Base-by-base conservation (phyloP, 768 basidiomycete genomes). In the Lactarius sanguifluus region DNA sequence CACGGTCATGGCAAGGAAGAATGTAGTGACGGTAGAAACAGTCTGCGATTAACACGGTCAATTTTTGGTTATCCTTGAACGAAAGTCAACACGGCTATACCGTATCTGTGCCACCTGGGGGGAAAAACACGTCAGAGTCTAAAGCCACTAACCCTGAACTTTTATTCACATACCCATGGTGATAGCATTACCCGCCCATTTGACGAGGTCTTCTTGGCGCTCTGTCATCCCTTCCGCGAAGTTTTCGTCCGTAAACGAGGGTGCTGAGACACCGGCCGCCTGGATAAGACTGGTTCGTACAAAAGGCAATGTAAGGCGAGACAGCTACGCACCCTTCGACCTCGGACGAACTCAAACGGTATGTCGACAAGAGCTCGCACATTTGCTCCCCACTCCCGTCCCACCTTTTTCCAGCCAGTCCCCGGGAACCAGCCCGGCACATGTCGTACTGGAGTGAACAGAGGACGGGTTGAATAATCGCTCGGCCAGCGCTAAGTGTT, bases 391-490 rank as follows among this genome's bases (percentile, higher is more conserved):
- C 60, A 68, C 25, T 43, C 41, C 12, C 50, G 43, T 23, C 66
- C 70, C 25, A 36, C n/a, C 28, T 34, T 40, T 59, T 70, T 59
- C 70, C 74, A 79, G 8, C 56, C 69, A 0, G 76, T 70, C 2
- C 76, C 77, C 0, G 78, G 78, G 23, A 79, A 65, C 77, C 78
- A 77, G 12, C 43, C 55, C 4, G 78, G 78, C 1, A 75, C 55
- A 62, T 70, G 69, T 34, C 47, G 63, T 16, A 77, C 75, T 76
- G 54, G 13, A 63, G 16, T 32, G 34, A 30, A 61, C 55, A n/a
- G 7, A 25, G 16, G 18, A 8, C 38, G 25, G 50, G 25, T 25
- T 23, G 2, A 15, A 15, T 28, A 25, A 23, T 52, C 13, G 23
- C 13, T 15, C 13, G 12, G 16, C 23, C 5, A 15, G 15, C 50